Percentiles rank a stretch among this genome's conserved stretches.
Conservation (phyloP, 1,139 yeast genomes). For the Geotrichum phurueaensis region DNA sequence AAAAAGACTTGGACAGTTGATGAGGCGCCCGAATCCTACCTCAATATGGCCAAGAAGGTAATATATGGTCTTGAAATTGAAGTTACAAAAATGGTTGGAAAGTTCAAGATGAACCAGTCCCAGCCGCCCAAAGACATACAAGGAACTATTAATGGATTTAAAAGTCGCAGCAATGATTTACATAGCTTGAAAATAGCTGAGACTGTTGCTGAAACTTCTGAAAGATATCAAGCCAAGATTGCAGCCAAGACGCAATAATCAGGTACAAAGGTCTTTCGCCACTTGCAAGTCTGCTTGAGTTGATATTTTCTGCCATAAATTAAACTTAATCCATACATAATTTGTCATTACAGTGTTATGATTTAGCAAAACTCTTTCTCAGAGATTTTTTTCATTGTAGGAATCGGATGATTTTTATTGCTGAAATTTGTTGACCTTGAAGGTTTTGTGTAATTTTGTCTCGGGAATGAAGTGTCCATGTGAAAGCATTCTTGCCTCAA, state of each 20-base stretch:
- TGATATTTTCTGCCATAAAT: not conserved
- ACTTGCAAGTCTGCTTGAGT: not conserved
- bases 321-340: not conserved
- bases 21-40: slow-evolving; percentile 54
- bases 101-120: slow-evolving; percentile 59
- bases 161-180: slow-evolving; percentile 1
- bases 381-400: not conserved
- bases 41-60: slow-evolving; percentile 45
- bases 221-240: slow-evolving; percentile 6
- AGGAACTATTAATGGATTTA: slow-evolving; percentile 49
- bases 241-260: not conserved
- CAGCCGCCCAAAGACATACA: slow-evolving; percentile 42
- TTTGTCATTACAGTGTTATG: not conserved
- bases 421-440: no score
- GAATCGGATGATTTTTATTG: no score
- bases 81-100: slow-evolving; percentile 47
- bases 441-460: not conserved
- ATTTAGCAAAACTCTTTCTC: not conserved
- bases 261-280: not conserved
- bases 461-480: no score
- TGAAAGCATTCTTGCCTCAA: no score
- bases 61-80: slow-evolving; percentile 57
- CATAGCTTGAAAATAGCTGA: slow-evolving; percentile 7
- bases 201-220: slow-evolving; percentile 7
- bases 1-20: slow-evolving; percentile 49